A percentile compares a stretch with the other conserved stretches of the same genome.
These are phyloP conservation scores for Dryas integrifolia DNA, from an alignment of 331 rosid genomes.

Conservation along the genomic window DNA sequence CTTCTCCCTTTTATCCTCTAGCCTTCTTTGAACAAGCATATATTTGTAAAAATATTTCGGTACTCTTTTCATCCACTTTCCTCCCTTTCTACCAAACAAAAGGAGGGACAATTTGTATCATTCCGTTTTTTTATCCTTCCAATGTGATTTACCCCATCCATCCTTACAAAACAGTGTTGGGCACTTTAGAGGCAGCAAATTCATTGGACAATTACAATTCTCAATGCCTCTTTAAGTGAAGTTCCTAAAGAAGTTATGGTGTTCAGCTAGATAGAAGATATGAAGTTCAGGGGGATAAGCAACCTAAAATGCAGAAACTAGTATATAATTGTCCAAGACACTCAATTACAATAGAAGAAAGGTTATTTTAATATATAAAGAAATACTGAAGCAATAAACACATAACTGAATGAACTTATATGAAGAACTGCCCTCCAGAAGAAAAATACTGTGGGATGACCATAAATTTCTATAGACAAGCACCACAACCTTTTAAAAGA, in stretches of 20 bases:
- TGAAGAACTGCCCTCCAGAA: not conserved
- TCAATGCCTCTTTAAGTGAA: not conserved
- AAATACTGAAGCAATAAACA: not conserved
- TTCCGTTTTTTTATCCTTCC: too few relatives aligned
- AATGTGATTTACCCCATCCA: too few relatives aligned
- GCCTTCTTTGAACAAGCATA: too few relatives aligned
- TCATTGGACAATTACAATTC: too few relatives aligned
- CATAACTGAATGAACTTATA: not conserved
- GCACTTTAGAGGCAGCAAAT: too few relatives aligned
- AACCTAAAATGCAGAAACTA: not conserved
- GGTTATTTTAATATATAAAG: not conserved
- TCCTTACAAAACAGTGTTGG: too few relatives aligned
- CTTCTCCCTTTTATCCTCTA: too few relatives aligned
- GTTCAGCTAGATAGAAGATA: not conserved
- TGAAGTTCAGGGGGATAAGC: too few relatives aligned
- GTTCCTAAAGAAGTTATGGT: constrained; percentile 5
- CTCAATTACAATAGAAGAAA: not conserved
- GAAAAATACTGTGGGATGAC: not conserved
- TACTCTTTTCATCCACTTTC: too few relatives aligned
- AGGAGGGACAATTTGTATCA: too few relatives aligned
- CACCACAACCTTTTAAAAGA: not conserved
- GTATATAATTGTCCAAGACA: not conserved
- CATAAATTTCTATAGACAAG: not conserved
- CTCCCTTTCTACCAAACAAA: too few relatives aligned
- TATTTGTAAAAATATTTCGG: too few relatives aligned